Base-by-base conservation (phyloP, 129 eudicot species). In the Cynara cardunculus region DNA sequence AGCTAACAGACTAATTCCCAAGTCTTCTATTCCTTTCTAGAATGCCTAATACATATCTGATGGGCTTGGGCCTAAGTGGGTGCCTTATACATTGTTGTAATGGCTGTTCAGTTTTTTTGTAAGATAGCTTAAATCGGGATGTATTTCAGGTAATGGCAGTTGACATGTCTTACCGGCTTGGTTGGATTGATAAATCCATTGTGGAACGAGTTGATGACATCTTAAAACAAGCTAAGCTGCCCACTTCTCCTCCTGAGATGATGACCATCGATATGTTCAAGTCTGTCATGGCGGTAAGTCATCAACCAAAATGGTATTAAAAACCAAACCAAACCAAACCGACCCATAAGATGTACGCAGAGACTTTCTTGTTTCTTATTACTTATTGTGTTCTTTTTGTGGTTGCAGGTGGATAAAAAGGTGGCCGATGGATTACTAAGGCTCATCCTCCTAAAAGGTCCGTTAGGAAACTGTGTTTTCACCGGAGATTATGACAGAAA, bases 391-490 rank as follows among this genome's bases (percentile, higher is more conserved):
- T 35, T 71, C 6, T 2, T 24, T 12, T 26, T 74, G 26, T 68
- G 59, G 18, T 25, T 31, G 37, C 86, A 96, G 99, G 98, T 96
- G 27, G 99, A 96, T 83, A 93, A 96, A 76, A 96, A 96, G 86
- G 99, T 96, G 74, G 98, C 98, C 41, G 98, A 96, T 87, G 99
- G 99, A n/a, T 82, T 88, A 84, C 85, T 96, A 70, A 88, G 99
- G 84, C 97, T 96, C 80, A 93, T 96, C 84, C 99, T 96, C 27
- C 41, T 92, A 87, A 96, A 96, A 87, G 99, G 99, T 53, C 95
- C 99, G 18, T 80, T 96, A 0, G 98, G 98, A 73, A 82, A 85
- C 72, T 96, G 98, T 41, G 97, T 96, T 61, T 96, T 96, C 83
- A 93, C 97, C 0, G 94, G 98, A 25, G 98, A 96, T 7, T 96